Base-by-base conservation (phyloP, 2,329 filamentous ascomycete species). In the Fusarium anthophilum region DNA sequence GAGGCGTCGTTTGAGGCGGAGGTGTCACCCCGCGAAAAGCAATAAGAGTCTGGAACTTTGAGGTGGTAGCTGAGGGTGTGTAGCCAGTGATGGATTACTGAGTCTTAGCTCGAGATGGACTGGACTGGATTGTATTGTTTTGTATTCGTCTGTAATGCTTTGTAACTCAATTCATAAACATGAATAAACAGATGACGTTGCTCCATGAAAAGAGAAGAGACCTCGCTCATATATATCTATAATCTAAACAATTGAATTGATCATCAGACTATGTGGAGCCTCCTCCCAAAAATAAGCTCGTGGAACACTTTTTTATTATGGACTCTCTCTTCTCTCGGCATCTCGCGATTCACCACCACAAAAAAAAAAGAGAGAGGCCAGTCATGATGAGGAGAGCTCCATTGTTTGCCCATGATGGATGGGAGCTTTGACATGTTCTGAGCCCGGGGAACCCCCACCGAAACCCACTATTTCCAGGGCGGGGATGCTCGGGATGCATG, bases 11-110 rank as follows among this genome's bases (percentile, higher is more conserved):
- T 18, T 55, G 51, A 55, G 38, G 38, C 45, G 47, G 55, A 69
- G 64, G 66, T 70, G 74, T 73, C 71, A 75, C 74, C 74, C 76
- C 68, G 63, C 66, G 74, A 68, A 59, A 61, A 53, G 63, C 37
- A 55, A 60, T 24, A 45, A 63, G 37, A 56, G 72, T 69, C 72
- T 68, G 57, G 68, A 71, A 66, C 48, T 70, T 60, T 64, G 56
- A 71, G 60, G 10, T 10, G 15, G 45, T 54, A 55, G 44, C 17
- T 48, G 35, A 51, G 45, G 45, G 64, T 41, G 63, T 56, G 66
- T 54, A 41, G 47, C 51, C 51, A 38, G 58, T 20, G 30, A 55
- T 45, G 51, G 65, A 43, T 38, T 6, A 55, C 51, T 30, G 26
- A 43, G 66, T 60, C 53, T 70, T 65, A 54, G 67, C 28, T 45